Evolutionary conservation across 2,329 filamentous ascomycete species (phyloP).

Genomic region (Dryadomyces quercivorus): DNA sequence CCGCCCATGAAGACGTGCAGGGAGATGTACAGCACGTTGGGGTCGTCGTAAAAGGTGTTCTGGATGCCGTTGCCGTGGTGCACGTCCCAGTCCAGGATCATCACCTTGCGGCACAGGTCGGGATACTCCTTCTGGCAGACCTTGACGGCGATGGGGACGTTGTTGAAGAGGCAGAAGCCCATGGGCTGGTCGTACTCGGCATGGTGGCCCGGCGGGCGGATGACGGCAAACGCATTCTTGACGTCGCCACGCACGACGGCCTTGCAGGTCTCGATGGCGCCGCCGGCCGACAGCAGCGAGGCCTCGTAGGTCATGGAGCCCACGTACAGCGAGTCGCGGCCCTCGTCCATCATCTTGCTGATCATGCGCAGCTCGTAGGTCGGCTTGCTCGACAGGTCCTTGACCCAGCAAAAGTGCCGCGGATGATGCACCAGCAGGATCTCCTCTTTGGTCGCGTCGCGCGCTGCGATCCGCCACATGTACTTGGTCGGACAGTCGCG

Average conservation of each 20-base stretch:
- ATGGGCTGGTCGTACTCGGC: conserved; percentile 77
- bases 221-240: conserved; percentile 92
- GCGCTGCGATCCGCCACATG: conserved; percentile 67
- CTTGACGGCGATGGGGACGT: conserved; percentile 83
- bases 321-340: conserved; percentile 69
- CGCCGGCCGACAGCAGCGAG: conserved; percentile 74
- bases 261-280: conserved; percentile 90
- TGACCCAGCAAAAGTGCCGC: conserved; percentile 71
- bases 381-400: conserved; percentile 38
- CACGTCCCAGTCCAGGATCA: conserved; percentile 88
- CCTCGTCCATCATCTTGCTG: conserved; percentile 47
- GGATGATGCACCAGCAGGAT: conserved; percentile 67
- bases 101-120: conserved; percentile 69
- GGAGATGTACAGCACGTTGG: conserved; percentile 92
- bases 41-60: conserved; percentile 89
- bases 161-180: conserved; percentile 97
- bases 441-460: conserved; percentile 67
- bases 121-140: conserved; percentile 76
- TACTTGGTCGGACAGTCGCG: conserved; percentile 43
- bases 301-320: conserved; percentile 72
- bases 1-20: conserved; percentile 81
- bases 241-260: conserved; percentile 74
- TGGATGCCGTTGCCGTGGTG: conserved; percentile 85
- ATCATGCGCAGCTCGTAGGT: conserved; percentile 56
- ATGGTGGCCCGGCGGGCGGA: conserved; percentile 89